Evolutionary conservation across 306 rosid genomes (phyloP).

Genomic region (Heteromeles arbutifolia): DNA sequence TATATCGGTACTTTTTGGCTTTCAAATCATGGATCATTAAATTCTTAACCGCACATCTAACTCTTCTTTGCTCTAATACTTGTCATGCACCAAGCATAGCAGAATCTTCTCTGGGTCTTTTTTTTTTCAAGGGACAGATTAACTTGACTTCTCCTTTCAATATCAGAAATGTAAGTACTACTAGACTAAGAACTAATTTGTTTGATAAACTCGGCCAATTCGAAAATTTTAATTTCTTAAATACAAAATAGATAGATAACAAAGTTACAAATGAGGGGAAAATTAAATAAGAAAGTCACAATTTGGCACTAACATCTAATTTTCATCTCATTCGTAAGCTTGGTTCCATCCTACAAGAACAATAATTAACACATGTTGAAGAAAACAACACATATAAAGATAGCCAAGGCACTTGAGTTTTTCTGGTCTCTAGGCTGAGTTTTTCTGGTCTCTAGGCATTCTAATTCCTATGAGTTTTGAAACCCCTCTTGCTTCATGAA

Average conservation of each 20-base stretch:
- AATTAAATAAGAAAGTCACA: not conserved
- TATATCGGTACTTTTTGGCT: no score
- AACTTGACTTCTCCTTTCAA: no score
- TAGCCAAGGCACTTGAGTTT: not conserved
- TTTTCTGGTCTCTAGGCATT: not conserved
- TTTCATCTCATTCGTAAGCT: not conserved
- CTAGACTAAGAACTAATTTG: not conserved
- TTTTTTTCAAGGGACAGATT: no score
- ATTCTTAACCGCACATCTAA: not conserved
- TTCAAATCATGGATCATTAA: not conserved
- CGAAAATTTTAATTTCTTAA: not conserved
- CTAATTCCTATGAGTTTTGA: not conserved
- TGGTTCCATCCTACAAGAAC: not conserved
- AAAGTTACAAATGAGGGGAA: not conserved
- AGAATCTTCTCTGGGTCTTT: no score
- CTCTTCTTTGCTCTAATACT: not conserved
- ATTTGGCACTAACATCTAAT: not conserved
- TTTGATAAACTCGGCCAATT: not conserved
- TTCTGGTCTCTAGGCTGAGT: not conserved
- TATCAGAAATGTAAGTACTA: no score
- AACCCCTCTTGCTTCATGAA: constrained; percentile 29
- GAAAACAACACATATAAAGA: not conserved
- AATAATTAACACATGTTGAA: not conserved
- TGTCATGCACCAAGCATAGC: not conserved
- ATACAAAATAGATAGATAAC: not conserved